Conservation (phyloP, 495 filamentous ascomycete species). For the Sordaria brevicollis region DNA sequence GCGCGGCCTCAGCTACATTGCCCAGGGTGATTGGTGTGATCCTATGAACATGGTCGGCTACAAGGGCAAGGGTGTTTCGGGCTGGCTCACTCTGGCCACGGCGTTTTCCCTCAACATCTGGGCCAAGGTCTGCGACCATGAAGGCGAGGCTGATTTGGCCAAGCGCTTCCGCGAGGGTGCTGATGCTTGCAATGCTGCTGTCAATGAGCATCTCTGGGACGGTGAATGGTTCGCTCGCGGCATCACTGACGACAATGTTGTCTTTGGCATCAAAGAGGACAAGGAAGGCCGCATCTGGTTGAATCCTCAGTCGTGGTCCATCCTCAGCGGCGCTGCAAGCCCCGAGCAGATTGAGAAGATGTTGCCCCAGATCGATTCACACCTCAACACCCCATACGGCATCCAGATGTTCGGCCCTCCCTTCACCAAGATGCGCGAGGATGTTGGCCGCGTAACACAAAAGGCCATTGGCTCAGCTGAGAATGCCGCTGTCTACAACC, state of each 20-base stretch:
- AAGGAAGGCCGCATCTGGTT: slow-evolving; percentile 46
- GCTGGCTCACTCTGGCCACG: slow-evolving; percentile 46
- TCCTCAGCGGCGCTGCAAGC: slow-evolving; percentile 41
- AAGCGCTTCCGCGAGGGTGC: slow-evolving; percentile 33
- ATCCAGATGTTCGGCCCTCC: slow-evolving; percentile 44
- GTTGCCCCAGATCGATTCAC: slow-evolving; percentile 37
- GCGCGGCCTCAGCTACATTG: slow-evolving; percentile 45
- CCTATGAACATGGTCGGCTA: slow-evolving; percentile 52
- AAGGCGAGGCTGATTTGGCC: slow-evolving; percentile 29
- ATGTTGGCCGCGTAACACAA: slow-evolving; percentile 48
- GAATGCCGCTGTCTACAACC: slow-evolving; percentile 48
- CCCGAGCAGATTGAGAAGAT: slow-evolving; percentile 32
- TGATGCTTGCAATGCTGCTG: slow-evolving; percentile 36
- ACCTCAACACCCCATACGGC: slow-evolving; percentile 43
- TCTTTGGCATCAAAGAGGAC: slow-evolving; percentile 40
- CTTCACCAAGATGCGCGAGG: slow-evolving; percentile 44
- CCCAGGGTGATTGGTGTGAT: slow-evolving; percentile 50
- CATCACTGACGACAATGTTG: slow-evolving; percentile 44
- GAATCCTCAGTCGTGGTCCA: slow-evolving; percentile 45
- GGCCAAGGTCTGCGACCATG: slow-evolving; percentile 40
- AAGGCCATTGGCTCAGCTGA: slow-evolving; percentile 47
- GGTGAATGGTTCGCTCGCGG: slow-evolving; percentile 46
- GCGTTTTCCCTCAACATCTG: slow-evolving; percentile 40
- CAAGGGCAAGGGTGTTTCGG: slow-evolving; percentile 45
- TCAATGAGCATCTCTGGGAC: slow-evolving; percentile 45